phyloP scores from a whole-genome alignment of 768 basidiomycete species.

The Auricularia heimuer region DNA sequence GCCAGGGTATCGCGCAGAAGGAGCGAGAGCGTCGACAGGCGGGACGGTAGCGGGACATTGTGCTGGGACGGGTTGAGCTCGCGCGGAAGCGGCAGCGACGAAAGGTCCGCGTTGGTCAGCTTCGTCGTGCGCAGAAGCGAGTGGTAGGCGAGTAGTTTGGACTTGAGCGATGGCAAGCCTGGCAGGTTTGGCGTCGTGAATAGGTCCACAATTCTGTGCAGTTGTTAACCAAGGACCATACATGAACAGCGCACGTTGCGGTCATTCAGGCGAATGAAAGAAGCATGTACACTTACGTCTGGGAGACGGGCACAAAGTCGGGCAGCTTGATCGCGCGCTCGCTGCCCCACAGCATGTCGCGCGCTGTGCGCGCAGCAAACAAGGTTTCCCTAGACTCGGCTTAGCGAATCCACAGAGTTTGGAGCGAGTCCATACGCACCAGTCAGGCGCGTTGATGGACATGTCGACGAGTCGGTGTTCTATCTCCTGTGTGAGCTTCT shows the following conservation, averaged over 20 bases:
- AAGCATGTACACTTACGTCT: constrained; percentile 41
- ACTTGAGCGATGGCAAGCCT: constrained; percentile 51
- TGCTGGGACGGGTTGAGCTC: constrained; percentile 69
- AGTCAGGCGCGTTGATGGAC: constrained; percentile 90
- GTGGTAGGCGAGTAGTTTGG: constrained; percentile 76
- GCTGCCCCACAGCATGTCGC: constrained; percentile 86
- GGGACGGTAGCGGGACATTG: constrained; percentile 66
- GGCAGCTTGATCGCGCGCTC: constrained; percentile 67
- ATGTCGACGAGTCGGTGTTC: constrained; percentile 59
- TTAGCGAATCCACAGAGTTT: not conserved
- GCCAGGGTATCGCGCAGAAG: constrained; percentile 71
- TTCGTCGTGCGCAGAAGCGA: constrained; percentile 73
- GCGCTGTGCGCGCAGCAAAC: constrained; percentile 83
- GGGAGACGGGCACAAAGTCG: constrained; percentile 76
- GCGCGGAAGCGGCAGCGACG: constrained; percentile 73
- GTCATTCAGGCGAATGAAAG: too few species aligned
- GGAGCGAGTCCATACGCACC: constrained; percentile 41
- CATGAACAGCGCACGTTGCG: too few species aligned
- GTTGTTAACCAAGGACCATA: too few species aligned
- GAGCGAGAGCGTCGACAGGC: constrained; percentile 67
- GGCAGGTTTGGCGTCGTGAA: constrained; percentile 61
- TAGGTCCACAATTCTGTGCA: constrained; percentile 57
- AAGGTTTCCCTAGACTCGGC: constrained; percentile 66
- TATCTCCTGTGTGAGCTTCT: constrained; percentile 69
- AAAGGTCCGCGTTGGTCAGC: constrained; percentile 77